Percentiles rank a stretch among this genome's conserved stretches.
phyloP scores from a whole-genome alignment of 768 basidiomycete genomes.

The Rhodotorula graminis region DNA sequence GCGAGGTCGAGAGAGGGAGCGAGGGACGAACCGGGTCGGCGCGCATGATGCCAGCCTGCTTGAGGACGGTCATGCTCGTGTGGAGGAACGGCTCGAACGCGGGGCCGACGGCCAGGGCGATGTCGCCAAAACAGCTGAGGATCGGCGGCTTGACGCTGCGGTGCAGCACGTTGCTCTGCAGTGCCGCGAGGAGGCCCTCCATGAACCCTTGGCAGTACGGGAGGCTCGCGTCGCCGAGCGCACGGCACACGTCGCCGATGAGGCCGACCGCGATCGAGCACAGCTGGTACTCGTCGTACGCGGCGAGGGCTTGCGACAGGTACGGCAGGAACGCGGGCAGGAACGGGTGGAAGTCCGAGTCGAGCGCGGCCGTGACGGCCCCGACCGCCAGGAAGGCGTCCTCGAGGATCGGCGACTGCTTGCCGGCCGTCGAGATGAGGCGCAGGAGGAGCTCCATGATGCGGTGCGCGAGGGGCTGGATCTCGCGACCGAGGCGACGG shows the following conservation, averaged over 20 bases:
- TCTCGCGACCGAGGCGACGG: conserved; percentile 73
- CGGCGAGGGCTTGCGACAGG: conserved; percentile 80
- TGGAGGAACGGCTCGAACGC: conserved; percentile 80
- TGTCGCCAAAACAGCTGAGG: conserved; percentile 89
- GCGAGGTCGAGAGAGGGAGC: neutral
- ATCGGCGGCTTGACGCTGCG: conserved; percentile 96
- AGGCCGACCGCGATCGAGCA: conserved; percentile 94
- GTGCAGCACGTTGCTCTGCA: conserved; percentile 83
- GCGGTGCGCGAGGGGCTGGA: conserved; percentile 82
- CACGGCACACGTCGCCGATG: conserved; percentile 93
- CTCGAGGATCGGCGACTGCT: conserved; percentile 89
- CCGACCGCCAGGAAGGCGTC: conserved; percentile 94
- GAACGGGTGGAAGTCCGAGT: conserved; percentile 72
- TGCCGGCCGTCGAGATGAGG: conserved; percentile 79
- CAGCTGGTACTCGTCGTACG: conserved; percentile 90
- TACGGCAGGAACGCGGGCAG: conserved; percentile 77
- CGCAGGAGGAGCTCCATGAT: conserved; percentile 88
- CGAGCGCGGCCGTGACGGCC: conserved; percentile 72
- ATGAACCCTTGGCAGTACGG: conserved; percentile 86
- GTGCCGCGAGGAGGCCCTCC: conserved; percentile 81
- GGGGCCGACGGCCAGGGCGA: conserved; percentile 83
- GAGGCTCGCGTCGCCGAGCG: conserved; percentile 74
- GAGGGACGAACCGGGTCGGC: conserved; percentile 70
- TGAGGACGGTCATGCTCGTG: conserved; percentile 82
- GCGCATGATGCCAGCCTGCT: conserved; percentile 81